These are phyloP conservation scores for Zizania latifolia DNA, from an alignment of 176 grass and related monocot species.

Conservation along the genomic window DNA sequence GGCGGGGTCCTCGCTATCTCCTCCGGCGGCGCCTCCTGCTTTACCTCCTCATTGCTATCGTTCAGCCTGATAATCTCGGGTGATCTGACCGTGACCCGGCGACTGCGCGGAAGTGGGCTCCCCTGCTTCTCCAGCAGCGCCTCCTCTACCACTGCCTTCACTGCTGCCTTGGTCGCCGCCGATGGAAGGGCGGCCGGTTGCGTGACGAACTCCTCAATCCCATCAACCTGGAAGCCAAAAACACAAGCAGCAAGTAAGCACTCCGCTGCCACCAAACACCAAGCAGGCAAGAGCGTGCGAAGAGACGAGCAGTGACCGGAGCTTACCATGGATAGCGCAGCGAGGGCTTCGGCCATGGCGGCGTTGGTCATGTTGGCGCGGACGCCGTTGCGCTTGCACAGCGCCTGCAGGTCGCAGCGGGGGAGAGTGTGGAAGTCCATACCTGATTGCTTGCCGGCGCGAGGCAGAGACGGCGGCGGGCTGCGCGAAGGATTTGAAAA, in stretches of 20 bases:
- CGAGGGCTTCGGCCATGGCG: conserved; percentile 87
- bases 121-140: neutral
- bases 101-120: conserved; percentile 5
- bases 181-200: neutral
- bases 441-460: neutral
- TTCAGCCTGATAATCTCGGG: neutral
- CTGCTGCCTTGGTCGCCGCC: neutral
- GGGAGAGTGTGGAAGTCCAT: conserved; percentile 75
- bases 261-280: neutral
- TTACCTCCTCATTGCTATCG: neutral
- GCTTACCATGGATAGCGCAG: conserved; percentile 43
- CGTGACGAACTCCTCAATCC: conserved; percentile 18
- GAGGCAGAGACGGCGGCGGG: too few species aligned
- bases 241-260: neutral
- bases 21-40: too few species aligned
- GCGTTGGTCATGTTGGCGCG: conserved; percentile 70
- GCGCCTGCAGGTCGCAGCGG: conserved; percentile 67
- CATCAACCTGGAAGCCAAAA: conserved; percentile 9
- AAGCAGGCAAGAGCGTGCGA: neutral
- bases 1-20: neutral
- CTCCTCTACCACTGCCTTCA: conserved; percentile 9
- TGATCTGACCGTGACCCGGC: neutral
- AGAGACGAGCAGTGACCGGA: neutral
- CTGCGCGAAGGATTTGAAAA: too few species aligned
- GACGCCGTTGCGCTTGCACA: conserved; percentile 82